Evolutionary conservation across 495 filamentous ascomycete genomes (phyloP), one percentile per base, ranked within the genome.

Genomic region (Trichoderma orchidacearum): DNA sequence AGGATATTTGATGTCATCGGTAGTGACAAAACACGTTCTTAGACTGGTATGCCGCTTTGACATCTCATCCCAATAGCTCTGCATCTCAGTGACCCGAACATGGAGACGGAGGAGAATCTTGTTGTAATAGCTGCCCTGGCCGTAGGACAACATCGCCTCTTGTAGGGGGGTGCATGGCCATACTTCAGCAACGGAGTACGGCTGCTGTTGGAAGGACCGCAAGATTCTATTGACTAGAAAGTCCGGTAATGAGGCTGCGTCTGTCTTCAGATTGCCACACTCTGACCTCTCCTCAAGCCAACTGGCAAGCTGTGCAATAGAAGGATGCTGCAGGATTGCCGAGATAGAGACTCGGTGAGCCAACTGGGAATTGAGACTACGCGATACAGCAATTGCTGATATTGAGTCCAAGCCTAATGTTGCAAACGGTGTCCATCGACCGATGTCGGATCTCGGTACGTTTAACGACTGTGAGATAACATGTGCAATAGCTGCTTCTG

Each of bases 111-210:
- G 70, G 6, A 76, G 58, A 66, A 72, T 74, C 21, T 64, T 68
- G 56, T 78, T 78, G 38, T 63, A 65, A 54, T 78, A 76, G 35
- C 64, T 65, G 23, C 61, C 59, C 7, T 64, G 71, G 3, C 60
- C 45, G 6, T 75, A 72, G n/a, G 75, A 80, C 7, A 94, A 72
- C 86, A 92, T 93, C 8, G 81, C 84, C 67, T 90, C 85, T 61
- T 94, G 89, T 1, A 94, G 66, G 2, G 88, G 85, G 3, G 88
- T 91, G 61, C 89, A 93, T 23, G 89, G 88, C 13, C 89, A 68
- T 27, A 93, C 73, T 25, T 65, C 68, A 41, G 79, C 61, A 5
- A 86, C 71, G 0, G 56, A 53, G 13, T 64, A 63, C 3, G 72
- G 72, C 6, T 60, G 36, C 2, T 62, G 27, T 3, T 55, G 31